Conservation (phyloP, 176 grass and related monocot species). For the Carex littledalei region DNA sequence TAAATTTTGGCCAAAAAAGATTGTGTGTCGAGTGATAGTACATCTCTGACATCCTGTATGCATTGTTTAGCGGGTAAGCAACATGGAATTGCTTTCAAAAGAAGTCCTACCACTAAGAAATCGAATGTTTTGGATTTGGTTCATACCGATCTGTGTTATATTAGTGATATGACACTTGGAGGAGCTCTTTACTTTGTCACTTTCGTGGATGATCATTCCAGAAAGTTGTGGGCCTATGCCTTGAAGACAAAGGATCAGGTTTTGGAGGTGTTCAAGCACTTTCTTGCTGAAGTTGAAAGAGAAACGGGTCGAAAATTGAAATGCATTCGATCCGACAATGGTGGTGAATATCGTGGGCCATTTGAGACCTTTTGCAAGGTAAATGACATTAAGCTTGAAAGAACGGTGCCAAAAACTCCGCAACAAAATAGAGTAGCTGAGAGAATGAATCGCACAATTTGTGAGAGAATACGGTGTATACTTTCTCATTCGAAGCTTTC, state of each 20-base stretch:
- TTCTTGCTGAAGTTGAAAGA: conserved; percentile 16
- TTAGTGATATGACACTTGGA: background rate
- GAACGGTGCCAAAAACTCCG: background rate
- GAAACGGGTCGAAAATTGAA: background rate
- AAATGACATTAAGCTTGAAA: background rate
- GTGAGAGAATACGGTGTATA: background rate
- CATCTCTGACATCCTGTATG: background rate
- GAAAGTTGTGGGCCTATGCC: conserved; percentile 12
- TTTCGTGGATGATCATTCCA: conserved; percentile 3
- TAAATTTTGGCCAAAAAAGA: background rate
- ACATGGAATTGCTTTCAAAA: conserved; percentile 15
- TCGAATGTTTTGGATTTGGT: conserved; percentile 9
- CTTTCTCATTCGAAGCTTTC: background rate
- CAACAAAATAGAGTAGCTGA: background rate
- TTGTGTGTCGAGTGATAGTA: background rate
- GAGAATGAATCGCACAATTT: background rate
- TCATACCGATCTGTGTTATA: conserved; percentile 20
- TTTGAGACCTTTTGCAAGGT: background rate
- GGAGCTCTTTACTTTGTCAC: background rate
- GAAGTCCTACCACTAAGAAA: background rate
- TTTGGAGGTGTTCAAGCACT: conserved; percentile 5
- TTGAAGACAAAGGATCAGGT: conserved; percentile 15
- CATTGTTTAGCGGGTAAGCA: conserved; percentile 9
- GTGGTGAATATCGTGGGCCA: background rate
- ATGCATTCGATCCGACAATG: conserved; percentile 6